These are phyloP conservation scores for Kwoniella botswanensis DNA, from an alignment of 768 basidiomycete species.

Conservation along the genomic window DNA sequence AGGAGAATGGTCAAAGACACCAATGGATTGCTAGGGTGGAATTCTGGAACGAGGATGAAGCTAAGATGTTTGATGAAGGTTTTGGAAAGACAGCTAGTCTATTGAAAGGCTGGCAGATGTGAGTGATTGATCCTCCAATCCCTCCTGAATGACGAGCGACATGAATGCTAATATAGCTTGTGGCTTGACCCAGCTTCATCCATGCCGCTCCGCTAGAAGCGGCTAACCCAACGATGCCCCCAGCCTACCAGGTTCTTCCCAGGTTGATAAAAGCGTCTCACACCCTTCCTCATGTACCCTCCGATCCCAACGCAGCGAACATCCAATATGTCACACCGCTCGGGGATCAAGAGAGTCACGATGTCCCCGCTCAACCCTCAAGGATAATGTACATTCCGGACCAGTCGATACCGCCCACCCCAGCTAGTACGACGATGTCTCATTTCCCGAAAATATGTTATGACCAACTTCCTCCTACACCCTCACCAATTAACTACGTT, in stretches of 20 bases:
- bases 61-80: constrained; percentile 38
- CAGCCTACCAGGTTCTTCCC: not conserved
- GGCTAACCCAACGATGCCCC: not conserved
- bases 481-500: constrained; percentile 23
- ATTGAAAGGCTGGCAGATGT: constrained; percentile 51
- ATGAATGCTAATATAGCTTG: no score
- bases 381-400: constrained; percentile 8
- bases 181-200: constrained; percentile 1
- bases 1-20: not conserved
- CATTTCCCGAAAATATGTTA: not conserved
- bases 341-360: not conserved
- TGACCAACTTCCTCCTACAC: constrained; percentile 19
- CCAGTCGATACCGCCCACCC: constrained; percentile 3
- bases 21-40: constrained; percentile 41
- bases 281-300: not conserved
- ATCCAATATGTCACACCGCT: not conserved
- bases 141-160: not conserved
- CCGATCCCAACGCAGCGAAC: not conserved
- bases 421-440: constrained; percentile 1
- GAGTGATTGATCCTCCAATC: constrained; percentile 10
- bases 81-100: constrained; percentile 35
- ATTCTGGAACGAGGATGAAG: constrained; percentile 53
- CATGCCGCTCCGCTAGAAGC: not conserved
- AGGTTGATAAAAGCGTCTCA: not conserved
- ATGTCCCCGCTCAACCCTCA: not conserved